Base-by-base conservation (phyloP, 495 filamentous ascomycete genomes). In the Daldinia loculata region DNA sequence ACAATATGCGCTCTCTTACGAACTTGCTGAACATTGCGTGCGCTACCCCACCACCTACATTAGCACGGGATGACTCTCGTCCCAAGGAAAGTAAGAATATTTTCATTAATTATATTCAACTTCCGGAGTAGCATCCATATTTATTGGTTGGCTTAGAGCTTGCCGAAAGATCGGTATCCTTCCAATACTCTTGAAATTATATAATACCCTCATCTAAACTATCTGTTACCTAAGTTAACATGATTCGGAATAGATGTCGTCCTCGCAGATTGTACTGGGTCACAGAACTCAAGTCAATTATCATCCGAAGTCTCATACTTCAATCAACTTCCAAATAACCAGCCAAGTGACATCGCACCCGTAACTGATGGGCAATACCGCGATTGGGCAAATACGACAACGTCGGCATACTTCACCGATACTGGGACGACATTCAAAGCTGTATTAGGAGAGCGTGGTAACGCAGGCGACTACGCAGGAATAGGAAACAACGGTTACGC, bases 291-390 rank as follows among this genome's bases (percentile, higher is more conserved):
- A 15, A 68, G 51, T 48, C 62, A 71, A 15, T 14, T 77, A 15
- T 77, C 79, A 6, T 81, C 80, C 3, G 77, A 81, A 52, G 78
- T 77, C 57, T 74, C 80, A 55, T 83, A 83, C 69, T 83, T 74
- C 69, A 8, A 24, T 1, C 63, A 61, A 34, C 19, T 61, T 2
- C 76, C 73, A 5, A 64, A 70, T 55, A 7, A 30, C 4, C 43
- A 41, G 14, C 80, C 80, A 0, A 41, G 74, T n/a, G 80, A 80
- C 43, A 74, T 79, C 29, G 65, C 80, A 27, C 43, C 75, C 12
- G 75, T 83, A 12, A 63, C 59, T 4, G 78, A 72, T 1, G 79
- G 77, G 8, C 64, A 78, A 55, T 36, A 76, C 11, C 75, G 67
- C 14, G 30, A 77, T 2, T 83, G 80, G 80, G 71, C 76, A 19